phyloP scores from a whole-genome alignment of 345 rosid genomes.

The Linum lewisii region DNA sequence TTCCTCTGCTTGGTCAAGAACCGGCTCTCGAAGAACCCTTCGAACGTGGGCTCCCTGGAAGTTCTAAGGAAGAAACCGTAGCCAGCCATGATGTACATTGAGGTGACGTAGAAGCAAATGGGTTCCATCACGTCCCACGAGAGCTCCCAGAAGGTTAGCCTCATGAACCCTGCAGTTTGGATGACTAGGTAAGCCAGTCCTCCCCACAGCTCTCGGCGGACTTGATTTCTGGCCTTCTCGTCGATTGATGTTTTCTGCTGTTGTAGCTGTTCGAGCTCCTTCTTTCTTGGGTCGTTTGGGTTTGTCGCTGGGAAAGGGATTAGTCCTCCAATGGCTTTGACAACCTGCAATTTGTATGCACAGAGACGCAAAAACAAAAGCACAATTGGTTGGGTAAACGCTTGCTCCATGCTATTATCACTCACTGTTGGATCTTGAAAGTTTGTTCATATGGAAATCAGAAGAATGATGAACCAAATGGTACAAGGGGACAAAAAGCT shows the following conservation, averaged over 20 bases:
- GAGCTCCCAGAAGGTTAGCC: conserved; percentile 97
- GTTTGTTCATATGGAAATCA: no score
- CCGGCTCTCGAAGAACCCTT: conserved; percentile 77
- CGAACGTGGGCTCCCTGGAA: conserved; percentile 72
- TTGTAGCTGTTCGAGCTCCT: conserved; percentile 58
- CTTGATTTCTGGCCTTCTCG: conserved; percentile 40
- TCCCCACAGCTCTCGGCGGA: conserved; percentile 61
- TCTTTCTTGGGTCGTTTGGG: conserved; percentile 47
- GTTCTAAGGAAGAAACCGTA: conserved; percentile 82
- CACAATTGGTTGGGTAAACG: background rate
- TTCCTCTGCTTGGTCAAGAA: conserved; percentile 49
- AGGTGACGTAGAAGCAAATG: conserved; percentile 75
- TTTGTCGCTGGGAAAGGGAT: conserved; percentile 41
- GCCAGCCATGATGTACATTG: conserved; percentile 60
- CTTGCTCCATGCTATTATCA: conserved; percentile 1
- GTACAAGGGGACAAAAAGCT: no score
- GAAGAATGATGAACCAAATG: no score
- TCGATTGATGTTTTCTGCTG: conserved; percentile 41
- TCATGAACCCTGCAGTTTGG: conserved; percentile 84
- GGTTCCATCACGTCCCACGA: conserved; percentile 99
- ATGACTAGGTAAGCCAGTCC: conserved; percentile 59
- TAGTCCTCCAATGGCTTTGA: conserved; percentile 55
- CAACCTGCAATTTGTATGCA: conserved; percentile 38
- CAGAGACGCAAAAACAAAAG: conserved; percentile 10
- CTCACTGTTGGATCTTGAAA: background rate